Base-by-base conservation (phyloP, 805 yeast species). In the Starmerella bombi region DNA sequence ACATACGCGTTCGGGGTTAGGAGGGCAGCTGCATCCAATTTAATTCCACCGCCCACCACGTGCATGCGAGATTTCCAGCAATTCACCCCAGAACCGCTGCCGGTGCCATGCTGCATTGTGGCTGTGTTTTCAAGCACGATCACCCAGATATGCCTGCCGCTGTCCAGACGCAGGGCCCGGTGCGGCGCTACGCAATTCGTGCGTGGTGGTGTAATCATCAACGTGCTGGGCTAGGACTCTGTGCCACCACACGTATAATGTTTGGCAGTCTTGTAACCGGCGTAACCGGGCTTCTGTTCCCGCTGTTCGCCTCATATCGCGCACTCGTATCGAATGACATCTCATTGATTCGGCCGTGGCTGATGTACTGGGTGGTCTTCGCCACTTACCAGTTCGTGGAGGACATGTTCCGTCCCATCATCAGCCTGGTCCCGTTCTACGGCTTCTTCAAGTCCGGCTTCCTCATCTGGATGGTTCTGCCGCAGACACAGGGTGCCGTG, bases 301-400 rank as follows among this genome's bases (percentile, higher is more conserved):
- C 85, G 3, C 57, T 72, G 14, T 56, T 72, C 43, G 79, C 79
- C 37, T 72, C 83, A 3, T 76, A 65, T 58, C 69, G 64, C 46
- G 75, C 83, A 1, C 63, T 74, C 41, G 67, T 70, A 40, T 50
- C 59, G 35, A 63, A 66, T 49, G 66, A 65, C 42, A 42, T 52
- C 30, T 42, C 59, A 2, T 53, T 56, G n/a, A 47, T 64, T 6
- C 59, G 60, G 34, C 64, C 70, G 9, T 70, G 77, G 72, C 58
- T 70, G 27, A 60, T 66, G 42, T 76, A 80, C 59, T 83, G 94
- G 93, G 64, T 78, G 10, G 74, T 79, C 1, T 58, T 69, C 39
- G 68, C 77, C 4, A 47, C 63, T 6, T 56, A 66, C 32, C 50
- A 63, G 7, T 58, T 61, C 1, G 49, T 60, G 10, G 71, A 68